A percentile compares a stretch with the other conserved stretches of the same genome.
These are phyloP conservation scores for Pigoraptor vietnamica DNA, from an alignment of 78 protist species.

Conservation along the genomic window DNA sequence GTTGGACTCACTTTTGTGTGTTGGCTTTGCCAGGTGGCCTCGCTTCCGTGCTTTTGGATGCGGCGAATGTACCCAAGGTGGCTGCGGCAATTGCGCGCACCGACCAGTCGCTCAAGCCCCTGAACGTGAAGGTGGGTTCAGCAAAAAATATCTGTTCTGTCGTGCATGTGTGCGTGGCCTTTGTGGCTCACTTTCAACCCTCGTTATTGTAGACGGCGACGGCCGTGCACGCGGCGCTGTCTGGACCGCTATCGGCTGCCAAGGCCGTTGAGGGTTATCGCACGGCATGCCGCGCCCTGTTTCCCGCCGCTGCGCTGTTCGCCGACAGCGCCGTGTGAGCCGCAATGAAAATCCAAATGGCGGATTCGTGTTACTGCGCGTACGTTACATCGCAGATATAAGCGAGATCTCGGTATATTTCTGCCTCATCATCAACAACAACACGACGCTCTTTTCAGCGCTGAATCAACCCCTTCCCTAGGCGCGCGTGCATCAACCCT, in stretches of 20 bases:
- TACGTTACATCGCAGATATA: too few species aligned
- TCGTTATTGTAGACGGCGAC: not conserved
- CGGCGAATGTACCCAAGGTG: not conserved
- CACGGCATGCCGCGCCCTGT: not conserved
- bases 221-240: not conserved
- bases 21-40: not conserved
- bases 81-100: not conserved
- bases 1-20: not conserved
- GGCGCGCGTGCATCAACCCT: too few species aligned
- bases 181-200: not conserved
- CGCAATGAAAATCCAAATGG: too few species aligned
- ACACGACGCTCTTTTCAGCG: too few species aligned
- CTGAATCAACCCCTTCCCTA: too few species aligned
- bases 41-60: not conserved
- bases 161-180: not conserved
- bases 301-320: not conserved
- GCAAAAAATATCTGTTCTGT: not conserved
- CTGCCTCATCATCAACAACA: too few species aligned
- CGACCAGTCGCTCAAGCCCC: not conserved
- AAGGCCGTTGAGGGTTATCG: not conserved
- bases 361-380: too few species aligned
- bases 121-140: not conserved
- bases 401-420: too few species aligned
- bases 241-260: not conserved
- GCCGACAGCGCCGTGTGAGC: not conserved